A percentile compares a stretch with the other conserved stretches of the same genome.
Evolutionary conservation across 208 protist species (phyloP).

Genomic region (Spongospora subterranea): DNA sequence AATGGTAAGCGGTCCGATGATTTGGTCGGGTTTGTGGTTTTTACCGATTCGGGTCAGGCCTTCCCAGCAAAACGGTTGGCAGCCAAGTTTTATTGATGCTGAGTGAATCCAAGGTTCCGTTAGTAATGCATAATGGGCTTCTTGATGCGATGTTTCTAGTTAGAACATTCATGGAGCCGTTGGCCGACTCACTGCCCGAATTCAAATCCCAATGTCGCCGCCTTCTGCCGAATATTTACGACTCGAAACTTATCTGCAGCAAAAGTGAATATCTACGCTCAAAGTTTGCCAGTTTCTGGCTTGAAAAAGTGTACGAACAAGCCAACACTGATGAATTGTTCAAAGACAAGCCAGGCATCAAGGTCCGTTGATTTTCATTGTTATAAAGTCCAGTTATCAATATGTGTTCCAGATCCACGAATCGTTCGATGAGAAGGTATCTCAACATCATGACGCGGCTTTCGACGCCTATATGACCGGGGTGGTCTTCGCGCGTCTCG

Average conservation of each 20-base stretch:
- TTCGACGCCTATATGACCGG: conserved; percentile 40
- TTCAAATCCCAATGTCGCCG: not conserved
- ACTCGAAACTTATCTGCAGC: conserved; percentile 49
- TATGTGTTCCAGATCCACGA: not conserved
- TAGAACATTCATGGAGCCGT: not conserved
- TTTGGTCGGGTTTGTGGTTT: not conserved
- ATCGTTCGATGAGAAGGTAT: not conserved
- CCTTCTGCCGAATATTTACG: conserved; percentile 4
- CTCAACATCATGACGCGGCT: conserved; percentile 32
- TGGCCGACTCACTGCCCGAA: not conserved
- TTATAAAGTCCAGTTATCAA: too few relatives aligned
- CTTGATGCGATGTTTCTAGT: not conserved
- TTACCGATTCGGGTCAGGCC: not conserved
- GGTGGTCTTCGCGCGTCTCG: not conserved
- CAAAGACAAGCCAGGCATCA: not conserved
- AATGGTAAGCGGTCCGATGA: conserved; percentile 2
- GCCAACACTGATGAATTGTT: not conserved
- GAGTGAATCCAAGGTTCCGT: not conserved
- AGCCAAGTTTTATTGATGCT: not conserved
- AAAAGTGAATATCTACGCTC: not conserved
- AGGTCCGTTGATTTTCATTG: too few relatives aligned
- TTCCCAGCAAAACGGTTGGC: not conserved
- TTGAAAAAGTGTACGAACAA: not conserved
- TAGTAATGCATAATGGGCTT: conserved; percentile 35
- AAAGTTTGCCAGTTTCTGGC: not conserved